Evolutionary conservation across 169 alveolate genomes (phyloP).

Genomic region (Plasmodium ovale): DNA sequence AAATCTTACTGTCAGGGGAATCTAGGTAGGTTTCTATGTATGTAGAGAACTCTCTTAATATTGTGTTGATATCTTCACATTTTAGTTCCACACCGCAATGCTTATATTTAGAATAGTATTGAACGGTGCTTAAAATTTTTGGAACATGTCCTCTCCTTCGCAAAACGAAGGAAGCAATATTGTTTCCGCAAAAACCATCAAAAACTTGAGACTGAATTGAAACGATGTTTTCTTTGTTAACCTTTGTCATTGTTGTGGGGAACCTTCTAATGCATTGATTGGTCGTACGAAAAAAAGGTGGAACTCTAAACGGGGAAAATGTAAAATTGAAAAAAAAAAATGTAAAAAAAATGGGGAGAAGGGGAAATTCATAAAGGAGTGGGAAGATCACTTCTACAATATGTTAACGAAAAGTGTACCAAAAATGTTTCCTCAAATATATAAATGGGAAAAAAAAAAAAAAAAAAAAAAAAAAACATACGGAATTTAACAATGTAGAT

Average conservation of each 20-base stretch:
- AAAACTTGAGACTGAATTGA: slow-evolving; percentile 65
- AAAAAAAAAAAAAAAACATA: too few species aligned
- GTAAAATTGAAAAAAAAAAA: too few species aligned
- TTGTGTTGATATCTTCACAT: slow-evolving; percentile 13
- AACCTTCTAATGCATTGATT: too few species aligned
- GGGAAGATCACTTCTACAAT: too few species aligned
- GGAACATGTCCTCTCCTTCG: slow-evolving; percentile 73
- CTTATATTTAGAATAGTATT: slow-evolving; percentile 61
- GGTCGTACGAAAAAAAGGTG: background rate
- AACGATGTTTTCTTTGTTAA: slow-evolving; percentile 34
- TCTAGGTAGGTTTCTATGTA: background rate
- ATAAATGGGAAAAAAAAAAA: too few species aligned
- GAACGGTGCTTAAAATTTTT: slow-evolving; percentile 58
- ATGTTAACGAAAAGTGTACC: too few species aligned
- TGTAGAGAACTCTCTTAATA: slow-evolving; percentile 9
- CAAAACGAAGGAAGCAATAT: slow-evolving; percentile 56
- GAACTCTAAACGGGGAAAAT: too few species aligned
- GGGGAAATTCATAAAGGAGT: too few species aligned
- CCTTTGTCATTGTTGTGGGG: background rate
- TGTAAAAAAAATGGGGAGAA: too few species aligned
- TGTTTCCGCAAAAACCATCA: slow-evolving; percentile 76
- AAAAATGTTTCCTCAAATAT: too few species aligned
- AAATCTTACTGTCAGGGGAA: background rate
- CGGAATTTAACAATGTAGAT: too few species aligned
- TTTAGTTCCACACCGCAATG: slow-evolving; percentile 50